Conservation (phyloP, 331 rosid genomes). For the Dryas integrifolia region DNA sequence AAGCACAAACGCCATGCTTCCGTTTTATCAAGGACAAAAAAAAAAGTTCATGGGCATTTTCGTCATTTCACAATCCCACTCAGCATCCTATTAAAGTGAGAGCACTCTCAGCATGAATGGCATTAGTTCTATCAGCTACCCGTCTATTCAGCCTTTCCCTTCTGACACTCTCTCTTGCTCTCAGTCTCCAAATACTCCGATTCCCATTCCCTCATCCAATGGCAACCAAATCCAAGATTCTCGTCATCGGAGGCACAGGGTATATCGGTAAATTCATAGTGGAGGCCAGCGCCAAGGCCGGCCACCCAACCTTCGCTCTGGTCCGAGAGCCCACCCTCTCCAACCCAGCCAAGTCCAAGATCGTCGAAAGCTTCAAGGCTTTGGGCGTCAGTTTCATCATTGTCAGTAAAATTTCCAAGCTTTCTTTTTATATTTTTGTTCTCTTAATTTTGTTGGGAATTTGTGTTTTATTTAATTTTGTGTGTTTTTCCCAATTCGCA, state of each 20-base stretch:
- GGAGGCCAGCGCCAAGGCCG: conserved; percentile 58
- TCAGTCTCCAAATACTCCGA: not conserved
- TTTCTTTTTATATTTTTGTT: not conserved
- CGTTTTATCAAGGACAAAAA: too few relatives aligned
- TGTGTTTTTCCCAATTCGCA: conserved; percentile 11
- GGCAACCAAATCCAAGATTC: conserved; percentile 38
- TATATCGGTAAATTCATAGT: conserved; percentile 57
- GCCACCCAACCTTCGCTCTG: conserved; percentile 48
- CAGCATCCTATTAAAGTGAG: not conserved
- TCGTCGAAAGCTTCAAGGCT: conserved; percentile 39
- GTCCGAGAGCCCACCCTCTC: conserved; percentile 47
- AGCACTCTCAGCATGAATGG: not conserved
- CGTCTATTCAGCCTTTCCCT: not conserved
- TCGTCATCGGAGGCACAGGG: conserved; percentile 66
- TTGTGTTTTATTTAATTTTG: not conserved
- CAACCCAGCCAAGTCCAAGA: conserved; percentile 33
- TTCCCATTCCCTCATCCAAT: conserved; percentile 12
- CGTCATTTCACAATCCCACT: not conserved
- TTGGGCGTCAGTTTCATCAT: conserved; percentile 35
- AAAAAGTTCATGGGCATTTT: not conserved
- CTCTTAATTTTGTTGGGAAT: not conserved
- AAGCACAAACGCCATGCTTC: not conserved
- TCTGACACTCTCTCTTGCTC: not conserved
- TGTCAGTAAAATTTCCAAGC: conserved; percentile 17
- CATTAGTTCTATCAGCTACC: not conserved